These are phyloP conservation scores for Sechiopsis laciniata DNA, from an alignment of 306 rosid species.

Conservation along the genomic window DNA sequence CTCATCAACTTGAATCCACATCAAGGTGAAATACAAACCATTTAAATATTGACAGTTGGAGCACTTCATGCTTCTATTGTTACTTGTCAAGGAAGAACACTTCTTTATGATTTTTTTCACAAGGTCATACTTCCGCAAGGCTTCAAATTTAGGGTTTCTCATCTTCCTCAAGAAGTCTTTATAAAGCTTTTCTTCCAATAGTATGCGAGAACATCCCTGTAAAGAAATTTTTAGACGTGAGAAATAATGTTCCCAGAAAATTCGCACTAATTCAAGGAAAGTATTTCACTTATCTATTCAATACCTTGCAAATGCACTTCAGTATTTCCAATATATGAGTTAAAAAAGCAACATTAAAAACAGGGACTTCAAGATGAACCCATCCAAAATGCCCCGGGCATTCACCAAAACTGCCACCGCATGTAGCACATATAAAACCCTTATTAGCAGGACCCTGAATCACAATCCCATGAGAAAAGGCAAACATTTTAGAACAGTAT, in stretches of 20 bases:
- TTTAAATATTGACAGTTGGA: conserved; percentile 57
- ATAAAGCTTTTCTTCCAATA: conserved; percentile 41
- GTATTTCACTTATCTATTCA: conserved; percentile 2
- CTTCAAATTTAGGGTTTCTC: conserved; percentile 54
- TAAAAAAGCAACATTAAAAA: conserved; percentile 64
- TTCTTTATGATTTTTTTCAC: conserved; percentile 43
- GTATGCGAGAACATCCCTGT: conserved; percentile 74
- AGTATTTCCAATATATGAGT: conserved; percentile 48
- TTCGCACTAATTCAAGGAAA: not conserved
- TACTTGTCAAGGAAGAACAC: conserved; percentile 37
- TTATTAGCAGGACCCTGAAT: conserved; percentile 76
- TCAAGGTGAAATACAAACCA: conserved; percentile 42
- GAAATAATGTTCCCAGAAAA: conserved; percentile 3
- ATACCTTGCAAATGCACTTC: conserved; percentile 94
- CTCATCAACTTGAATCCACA: not conserved
- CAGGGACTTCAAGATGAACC: conserved; percentile 62
- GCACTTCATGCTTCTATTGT: conserved; percentile 47
- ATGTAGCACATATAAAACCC: conserved; percentile 53
- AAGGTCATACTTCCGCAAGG: conserved; percentile 41
- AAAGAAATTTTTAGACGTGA: conserved; percentile 26
- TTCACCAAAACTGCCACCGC: conserved; percentile 46
- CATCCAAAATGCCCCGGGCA: conserved; percentile 92
- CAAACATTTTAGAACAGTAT: not conserved
- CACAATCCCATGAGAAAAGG: conserved; percentile 3
- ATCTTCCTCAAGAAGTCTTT: conserved; percentile 47